A percentile compares a stretch with the other conserved stretches of the same genome.
phyloP scores from a whole-genome alignment of 768 basidiomycete genomes.

The Macrolepiota dolichaula region DNA sequence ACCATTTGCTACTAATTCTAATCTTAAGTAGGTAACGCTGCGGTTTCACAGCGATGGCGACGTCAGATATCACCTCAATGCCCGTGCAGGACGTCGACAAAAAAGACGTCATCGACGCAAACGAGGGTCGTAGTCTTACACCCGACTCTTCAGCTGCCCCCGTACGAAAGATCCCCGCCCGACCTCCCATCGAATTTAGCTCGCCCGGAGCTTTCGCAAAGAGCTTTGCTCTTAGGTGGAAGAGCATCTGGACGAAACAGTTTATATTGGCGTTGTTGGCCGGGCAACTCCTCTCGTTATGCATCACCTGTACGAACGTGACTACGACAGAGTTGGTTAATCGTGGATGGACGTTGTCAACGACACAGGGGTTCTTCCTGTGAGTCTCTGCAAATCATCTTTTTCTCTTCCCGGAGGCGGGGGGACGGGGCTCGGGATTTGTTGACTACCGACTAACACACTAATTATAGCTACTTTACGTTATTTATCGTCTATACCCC shows the following conservation, averaged over 20 bases:
- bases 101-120: neutral
- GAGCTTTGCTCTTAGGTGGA: conserved; percentile 60
- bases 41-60: neutral
- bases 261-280: conserved; percentile 69
- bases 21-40: neutral
- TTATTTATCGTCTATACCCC: conserved; percentile 77
- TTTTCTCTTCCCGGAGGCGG: neutral
- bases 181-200: conserved; percentile 67
- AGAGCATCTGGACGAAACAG: conserved; percentile 73
- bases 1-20: neutral
- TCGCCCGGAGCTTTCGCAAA: conserved; percentile 50
- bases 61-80: neutral
- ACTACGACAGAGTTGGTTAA: conserved; percentile 70
- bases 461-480: conserved; percentile 63
- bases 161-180: conserved; percentile 10
- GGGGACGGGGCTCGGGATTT: neutral
- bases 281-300: conserved; percentile 81
- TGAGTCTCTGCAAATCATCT: conserved; percentile 31
- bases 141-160: neutral
- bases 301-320: conserved; percentile 87
- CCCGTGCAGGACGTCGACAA: neutral
- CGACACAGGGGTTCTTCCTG: conserved; percentile 76
- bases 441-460: neutral
- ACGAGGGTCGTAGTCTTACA: conserved; percentile 6
- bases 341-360: conserved; percentile 17